Percentiles rank a stretch among this genome's conserved stretches.
Evolutionary conservation across 306 rosid species (phyloP).

Genomic region (Medicago ruthenica): DNA sequence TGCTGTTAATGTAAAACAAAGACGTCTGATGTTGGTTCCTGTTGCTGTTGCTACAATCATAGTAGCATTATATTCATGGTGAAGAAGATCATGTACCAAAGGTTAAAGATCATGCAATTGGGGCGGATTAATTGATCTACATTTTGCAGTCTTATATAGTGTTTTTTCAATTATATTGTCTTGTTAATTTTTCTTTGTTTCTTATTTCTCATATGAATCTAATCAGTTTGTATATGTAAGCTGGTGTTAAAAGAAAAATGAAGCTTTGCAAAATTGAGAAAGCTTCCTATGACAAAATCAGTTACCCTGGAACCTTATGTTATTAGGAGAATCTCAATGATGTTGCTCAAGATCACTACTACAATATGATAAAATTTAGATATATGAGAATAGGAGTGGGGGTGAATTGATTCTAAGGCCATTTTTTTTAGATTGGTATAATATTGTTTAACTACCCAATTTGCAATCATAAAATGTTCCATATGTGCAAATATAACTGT

Average conservation of each 20-base stretch:
- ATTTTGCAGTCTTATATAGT: slow-evolving; percentile 42
- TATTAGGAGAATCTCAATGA: background rate
- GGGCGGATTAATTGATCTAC: slow-evolving; percentile 25
- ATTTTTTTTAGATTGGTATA: too few species aligned
- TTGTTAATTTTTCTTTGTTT: background rate
- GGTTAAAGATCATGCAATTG: slow-evolving; percentile 26
- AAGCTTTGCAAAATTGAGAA: background rate
- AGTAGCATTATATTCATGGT: slow-evolving; percentile 29
- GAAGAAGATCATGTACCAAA: slow-evolving; percentile 22
- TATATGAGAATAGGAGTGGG: background rate
- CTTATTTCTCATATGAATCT: slow-evolving; percentile 6
- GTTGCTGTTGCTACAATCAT: slow-evolving; percentile 33
- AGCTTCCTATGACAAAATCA: background rate
- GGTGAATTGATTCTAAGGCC: background rate
- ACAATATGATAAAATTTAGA: background rate
- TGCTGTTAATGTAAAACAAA: slow-evolving; percentile 35
- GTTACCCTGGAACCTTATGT: background rate
- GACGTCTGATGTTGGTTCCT: slow-evolving; percentile 30
- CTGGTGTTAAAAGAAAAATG: background rate
- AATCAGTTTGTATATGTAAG: slow-evolving; percentile 15
- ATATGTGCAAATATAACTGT: too few species aligned
- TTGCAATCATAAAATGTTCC: too few species aligned
- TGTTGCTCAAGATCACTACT: background rate
- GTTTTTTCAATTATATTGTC: slow-evolving; percentile 32
- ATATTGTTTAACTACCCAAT: too few species aligned